Evolutionary conservation across 768 basidiomycete species (phyloP), one percentile per base, ranked within the genome.

Genomic region (Sistotremastrum suecicum): DNA sequence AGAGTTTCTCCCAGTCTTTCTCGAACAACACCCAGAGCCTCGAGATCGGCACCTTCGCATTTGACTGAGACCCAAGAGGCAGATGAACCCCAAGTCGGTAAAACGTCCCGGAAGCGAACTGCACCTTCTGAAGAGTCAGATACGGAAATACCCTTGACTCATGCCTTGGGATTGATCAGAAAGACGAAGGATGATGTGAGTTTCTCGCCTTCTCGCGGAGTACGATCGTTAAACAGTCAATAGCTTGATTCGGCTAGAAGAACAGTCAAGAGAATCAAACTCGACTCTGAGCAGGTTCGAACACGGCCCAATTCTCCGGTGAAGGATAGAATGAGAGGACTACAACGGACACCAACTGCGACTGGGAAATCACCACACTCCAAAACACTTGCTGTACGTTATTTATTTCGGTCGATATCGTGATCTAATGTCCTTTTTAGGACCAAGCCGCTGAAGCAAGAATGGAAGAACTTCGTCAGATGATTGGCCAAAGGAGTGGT

Each of bases 381-480:
- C 9, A 58, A 60, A 48, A 44, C 48, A 31, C 7, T 6, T 34
- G 2, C 36, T 42, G 38, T 41, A 32, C 43, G 38, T 36, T 39
- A 12, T 45, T 42, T 41, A 44, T 35, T 38, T 43, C 30, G 50
- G 28, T 44, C 44, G 8, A 44, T 44, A 37, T 36, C 3, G 32
- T 38, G 48, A 37, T 33, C 41, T 39, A 43, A 11, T 43, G 10
- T 34, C 12, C 37, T 36, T 28, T 34, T 49, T 52, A 89, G 86
- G 82, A 74, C 8, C 78, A 63, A 55, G 85, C 78, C 45, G 84
- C 85, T 34, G 78, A 78, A 52, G 78, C 79, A 34, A 76, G 87
- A 28, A 70, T 87, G 68, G 77, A 85, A 53, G 87, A 90, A 59
- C 85, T 90, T 85, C 73, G 78, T 37, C 74, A 74, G 51, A 65